Conservation (phyloP, 805 yeast species). For the Zygosaccharomyces rouxii region DNA sequence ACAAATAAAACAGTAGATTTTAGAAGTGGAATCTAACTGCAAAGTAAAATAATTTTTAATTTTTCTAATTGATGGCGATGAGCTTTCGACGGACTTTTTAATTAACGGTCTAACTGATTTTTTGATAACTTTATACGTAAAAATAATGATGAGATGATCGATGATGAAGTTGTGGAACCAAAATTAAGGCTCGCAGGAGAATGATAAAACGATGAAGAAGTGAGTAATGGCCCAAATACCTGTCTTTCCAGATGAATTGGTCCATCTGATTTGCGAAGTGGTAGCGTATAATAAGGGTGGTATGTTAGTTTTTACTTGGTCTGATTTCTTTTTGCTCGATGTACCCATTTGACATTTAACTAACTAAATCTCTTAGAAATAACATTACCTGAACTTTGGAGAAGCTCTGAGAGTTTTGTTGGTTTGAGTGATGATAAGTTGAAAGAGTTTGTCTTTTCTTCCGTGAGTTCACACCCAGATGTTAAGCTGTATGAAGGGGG, state of each 20-base stretch:
- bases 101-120: not conserved
- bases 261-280: constrained; percentile 25
- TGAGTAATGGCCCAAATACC: constrained; percentile 2
- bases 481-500: constrained; percentile 13
- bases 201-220: not conserved
- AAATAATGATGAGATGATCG: not conserved
- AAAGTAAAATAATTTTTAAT: too few species aligned
- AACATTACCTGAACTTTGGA: constrained; percentile 11
- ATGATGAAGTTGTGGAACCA: not conserved
- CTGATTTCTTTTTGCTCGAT: not conserved
- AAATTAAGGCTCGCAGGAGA: too few species aligned
- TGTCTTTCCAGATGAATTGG: constrained; percentile 32
- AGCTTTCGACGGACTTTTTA: too few species aligned
- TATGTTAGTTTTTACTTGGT: constrained; percentile 9
- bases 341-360: not conserved
- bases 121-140: not conserved
- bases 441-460: constrained; percentile 21
- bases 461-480: constrained; percentile 19
- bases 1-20: too few species aligned
- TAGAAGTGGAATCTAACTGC: too few species aligned
- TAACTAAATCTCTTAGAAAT: constrained; percentile 14
- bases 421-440: constrained; percentile 11
- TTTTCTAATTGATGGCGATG: too few species aligned
- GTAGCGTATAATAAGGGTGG: constrained; percentile 34
- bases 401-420: constrained; percentile 10